These are phyloP conservation scores for Sequoiadendron giganteum DNA, from an alignment of 75 land plant genomes.

Conservation along the genomic window DNA sequence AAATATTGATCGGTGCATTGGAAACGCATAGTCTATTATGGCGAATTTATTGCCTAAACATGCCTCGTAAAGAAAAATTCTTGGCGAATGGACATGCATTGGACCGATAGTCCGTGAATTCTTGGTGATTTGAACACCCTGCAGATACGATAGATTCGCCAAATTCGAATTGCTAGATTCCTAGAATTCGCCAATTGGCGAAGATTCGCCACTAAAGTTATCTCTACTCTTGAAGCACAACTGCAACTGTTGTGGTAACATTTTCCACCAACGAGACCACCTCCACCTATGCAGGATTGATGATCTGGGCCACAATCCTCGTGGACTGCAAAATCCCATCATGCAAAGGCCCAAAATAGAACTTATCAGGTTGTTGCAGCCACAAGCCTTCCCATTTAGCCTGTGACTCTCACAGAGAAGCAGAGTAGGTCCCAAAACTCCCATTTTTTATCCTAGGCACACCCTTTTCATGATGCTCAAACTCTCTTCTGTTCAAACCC, in stretches of 20 bases:
- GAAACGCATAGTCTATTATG: no score
- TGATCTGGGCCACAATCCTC: constrained; percentile 33
- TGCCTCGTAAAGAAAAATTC: no score
- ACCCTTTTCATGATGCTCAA: constrained; percentile 66
- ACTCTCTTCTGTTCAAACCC: constrained; percentile 41
- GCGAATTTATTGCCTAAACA: no score
- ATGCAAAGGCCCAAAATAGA: constrained; percentile 67
- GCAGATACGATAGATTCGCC: no score
- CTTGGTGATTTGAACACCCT: no score
- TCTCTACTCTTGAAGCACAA: constrained; percentile 90
- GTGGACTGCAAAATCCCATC: constrained; percentile 43
- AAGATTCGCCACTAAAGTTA: no score
- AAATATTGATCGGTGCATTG: no score
- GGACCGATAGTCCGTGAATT: no score
- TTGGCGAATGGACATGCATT: no score
- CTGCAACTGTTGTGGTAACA: constrained; percentile 85
- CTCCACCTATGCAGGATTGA: constrained; percentile 54
- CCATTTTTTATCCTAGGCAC: constrained; percentile 89
- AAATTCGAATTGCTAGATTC: no score
- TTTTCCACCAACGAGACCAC: constrained; percentile 86
- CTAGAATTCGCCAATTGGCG: no score
- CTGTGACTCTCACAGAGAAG: constrained; percentile 63
- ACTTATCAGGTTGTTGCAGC: constrained; percentile 81
- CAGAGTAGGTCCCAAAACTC: constrained; percentile 92
- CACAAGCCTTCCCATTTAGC: constrained; percentile 46